Evolutionary conservation across 2,329 filamentous ascomycete species (phyloP).

Genomic region (Bipolaris bicolor): DNA sequence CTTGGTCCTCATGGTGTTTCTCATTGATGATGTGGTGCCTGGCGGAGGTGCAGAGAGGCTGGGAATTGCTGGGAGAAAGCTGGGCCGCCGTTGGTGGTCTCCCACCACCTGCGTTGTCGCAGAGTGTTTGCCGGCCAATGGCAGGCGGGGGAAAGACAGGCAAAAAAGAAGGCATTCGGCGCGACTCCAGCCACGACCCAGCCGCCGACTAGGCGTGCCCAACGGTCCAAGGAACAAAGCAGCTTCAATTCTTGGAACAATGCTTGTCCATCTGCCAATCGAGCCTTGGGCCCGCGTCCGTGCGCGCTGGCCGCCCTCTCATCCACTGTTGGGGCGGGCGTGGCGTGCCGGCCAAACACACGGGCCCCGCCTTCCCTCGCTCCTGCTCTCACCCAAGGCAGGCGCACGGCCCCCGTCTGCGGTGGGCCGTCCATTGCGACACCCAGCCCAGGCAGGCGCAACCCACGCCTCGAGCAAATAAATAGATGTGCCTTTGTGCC

Average conservation of each 20-base stretch:
- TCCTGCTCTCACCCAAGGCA: background rate
- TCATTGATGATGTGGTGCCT: background rate
- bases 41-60: slow-evolving; percentile 5
- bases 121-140: background rate
- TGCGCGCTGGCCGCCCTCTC: slow-evolving; percentile 12
- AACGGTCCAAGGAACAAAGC: slow-evolving; percentile 13
- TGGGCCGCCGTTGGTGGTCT: background rate
- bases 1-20: background rate
- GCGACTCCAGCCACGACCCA: slow-evolving; percentile 7
- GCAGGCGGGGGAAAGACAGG: background rate
- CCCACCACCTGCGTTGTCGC: background rate
- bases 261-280: slow-evolving; percentile 24
- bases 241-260: slow-evolving; percentile 23
- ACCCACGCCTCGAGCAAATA: slow-evolving; percentile 16
- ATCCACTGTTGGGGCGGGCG: background rate
- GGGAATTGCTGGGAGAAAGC: background rate
- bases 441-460: slow-evolving; percentile 10
- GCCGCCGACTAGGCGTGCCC: slow-evolving; percentile 7
- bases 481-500: slow-evolving; percentile 16
- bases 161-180: slow-evolving; percentile 11
- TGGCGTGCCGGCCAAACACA: slow-evolving; percentile 15
- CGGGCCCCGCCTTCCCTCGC: slow-evolving; percentile 15
- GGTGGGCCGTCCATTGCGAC: slow-evolving; percentile 11
- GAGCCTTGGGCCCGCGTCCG: slow-evolving; percentile 8
- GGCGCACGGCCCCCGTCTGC: slow-evolving; percentile 1